Evolutionary conservation across 306 rosid species (phyloP).

Genomic region (Castanea mollissima): DNA sequence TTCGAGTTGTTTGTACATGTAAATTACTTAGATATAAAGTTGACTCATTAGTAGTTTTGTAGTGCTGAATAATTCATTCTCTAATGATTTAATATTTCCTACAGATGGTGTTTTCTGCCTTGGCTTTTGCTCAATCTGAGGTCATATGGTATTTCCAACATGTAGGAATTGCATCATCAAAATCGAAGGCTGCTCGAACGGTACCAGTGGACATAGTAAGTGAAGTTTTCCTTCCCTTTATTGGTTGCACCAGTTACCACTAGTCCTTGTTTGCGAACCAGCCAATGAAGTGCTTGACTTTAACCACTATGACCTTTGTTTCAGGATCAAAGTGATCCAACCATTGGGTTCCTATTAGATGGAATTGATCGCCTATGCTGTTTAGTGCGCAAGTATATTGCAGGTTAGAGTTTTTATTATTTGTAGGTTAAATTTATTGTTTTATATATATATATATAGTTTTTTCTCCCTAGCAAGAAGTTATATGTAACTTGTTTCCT

Average conservation of each 20-base stretch:
- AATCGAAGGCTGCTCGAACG: constrained; percentile 69
- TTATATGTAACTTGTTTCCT: not conserved
- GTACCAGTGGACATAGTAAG: constrained; percentile 84
- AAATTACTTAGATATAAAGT: not conserved
- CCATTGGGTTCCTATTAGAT: constrained; percentile 88
- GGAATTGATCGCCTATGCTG: constrained; percentile 96
- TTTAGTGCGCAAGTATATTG: constrained; percentile 92
- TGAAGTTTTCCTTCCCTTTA: constrained; percentile 22
- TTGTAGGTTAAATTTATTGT: constrained; percentile 64
- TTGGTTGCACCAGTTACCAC: constrained; percentile 10
- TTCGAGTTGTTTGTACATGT: not conserved
- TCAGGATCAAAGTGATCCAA: constrained; percentile 97
- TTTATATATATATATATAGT: not conserved
- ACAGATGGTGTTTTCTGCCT: constrained; percentile 98
- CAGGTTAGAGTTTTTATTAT: constrained; percentile 54
- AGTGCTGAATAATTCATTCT: constrained; percentile 2
- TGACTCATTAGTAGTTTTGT: not conserved
- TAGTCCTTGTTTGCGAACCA: constrained; percentile 12
- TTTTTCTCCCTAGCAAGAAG: not conserved
- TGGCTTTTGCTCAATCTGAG: constrained; percentile 98
- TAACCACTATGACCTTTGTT: constrained; percentile 22
- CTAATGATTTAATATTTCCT: constrained; percentile 31
- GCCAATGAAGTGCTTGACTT: constrained; percentile 34
- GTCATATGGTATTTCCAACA: constrained; percentile 96
- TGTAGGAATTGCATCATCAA: constrained; percentile 86